Base-by-base conservation (phyloP, 2,329 filamentous ascomycete genomes). In the Penicillium thymicola region DNA sequence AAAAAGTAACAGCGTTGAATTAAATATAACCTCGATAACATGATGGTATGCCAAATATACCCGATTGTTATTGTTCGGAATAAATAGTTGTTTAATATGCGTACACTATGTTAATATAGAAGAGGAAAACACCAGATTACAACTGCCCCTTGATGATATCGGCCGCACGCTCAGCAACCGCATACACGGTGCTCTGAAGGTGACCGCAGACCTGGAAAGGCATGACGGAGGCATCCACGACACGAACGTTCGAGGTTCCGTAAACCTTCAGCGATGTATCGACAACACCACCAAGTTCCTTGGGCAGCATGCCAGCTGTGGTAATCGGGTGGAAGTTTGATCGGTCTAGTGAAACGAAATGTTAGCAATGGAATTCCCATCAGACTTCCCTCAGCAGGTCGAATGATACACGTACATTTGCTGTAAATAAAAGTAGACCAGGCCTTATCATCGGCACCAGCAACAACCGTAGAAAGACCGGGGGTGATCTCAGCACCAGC, bases 281-380 rank as follows among this genome's bases (percentile, higher is more conserved):
- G 2, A 74, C 70, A 13, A 76, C 74, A 14, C 73, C 70, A 27
- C 70, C 70, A 21, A 65, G 38, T 6, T 68, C 63, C 38, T 65
- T 63, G 8, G 70, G 70, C 51, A 72, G 50, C 69, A 74, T 74
- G 6, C 70, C 64, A 28, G 65, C 59, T 2, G 70, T 72, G 34
- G 68, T 66, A 18, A 67, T 62, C 3, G 64, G 60, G 52, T 74
- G 71, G 55, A 63, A 71, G 45, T 70, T 67, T 2, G 70, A 66
- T 11, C 64, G 60, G 48, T 64, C 65, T 66, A n/a, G n/a, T 18
- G 14, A 32, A 10, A 14, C 3, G n/a, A 30, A 9, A 18, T 5
- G n/a, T 62, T 45, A 60, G 30, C 16, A 27, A 34, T 40, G 13
- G 2, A 34, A 28, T 7, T 14, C 3, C 18, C 27, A 21, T 28